Conservation (phyloP, 2,329 filamentous ascomycete species). For the Pyrenochaeta sp. region DNA sequence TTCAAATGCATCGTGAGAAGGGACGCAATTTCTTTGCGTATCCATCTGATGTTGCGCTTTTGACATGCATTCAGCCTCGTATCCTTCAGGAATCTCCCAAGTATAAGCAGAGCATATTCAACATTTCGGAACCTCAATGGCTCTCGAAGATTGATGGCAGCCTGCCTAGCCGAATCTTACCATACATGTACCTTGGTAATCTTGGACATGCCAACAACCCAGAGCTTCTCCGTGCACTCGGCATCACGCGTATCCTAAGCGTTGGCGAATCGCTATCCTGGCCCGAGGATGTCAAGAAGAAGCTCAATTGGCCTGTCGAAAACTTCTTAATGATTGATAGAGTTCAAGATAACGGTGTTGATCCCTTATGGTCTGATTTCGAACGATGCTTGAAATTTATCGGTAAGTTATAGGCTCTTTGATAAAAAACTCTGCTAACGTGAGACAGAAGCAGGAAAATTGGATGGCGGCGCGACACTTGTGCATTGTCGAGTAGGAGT, state of each 20-base stretch:
- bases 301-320: conserved; percentile 74
- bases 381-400: conserved; percentile 88
- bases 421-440: conserved; percentile 11
- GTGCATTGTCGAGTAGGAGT: conserved; percentile 98
- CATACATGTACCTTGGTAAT: conserved; percentile 97
- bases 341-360: conserved; percentile 96
- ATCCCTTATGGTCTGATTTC: conserved; percentile 87
- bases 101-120: conserved; percentile 57
- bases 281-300: conserved; percentile 67
- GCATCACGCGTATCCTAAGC: conserved; percentile 86
- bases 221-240: conserved; percentile 77
- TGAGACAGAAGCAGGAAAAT: conserved; percentile 75
- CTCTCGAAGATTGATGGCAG: conserved; percentile 85
- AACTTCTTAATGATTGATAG: conserved; percentile 83
- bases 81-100: conserved; percentile 75
- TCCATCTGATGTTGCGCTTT: conserved; percentile 82
- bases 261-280: conserved; percentile 90
- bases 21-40: conserved; percentile 96
- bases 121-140: conserved; percentile 77
- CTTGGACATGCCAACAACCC: conserved; percentile 94
- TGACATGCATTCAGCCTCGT: conserved; percentile 78
- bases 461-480: conserved; percentile 80
- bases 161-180: conserved; percentile 83
- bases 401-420: conserved; percentile 65
- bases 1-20: conserved; percentile 80